These are phyloP conservation scores for Eremothecium cymbalariae DNA, from an alignment of 1,139 yeast genomes.

Conservation along the genomic window DNA sequence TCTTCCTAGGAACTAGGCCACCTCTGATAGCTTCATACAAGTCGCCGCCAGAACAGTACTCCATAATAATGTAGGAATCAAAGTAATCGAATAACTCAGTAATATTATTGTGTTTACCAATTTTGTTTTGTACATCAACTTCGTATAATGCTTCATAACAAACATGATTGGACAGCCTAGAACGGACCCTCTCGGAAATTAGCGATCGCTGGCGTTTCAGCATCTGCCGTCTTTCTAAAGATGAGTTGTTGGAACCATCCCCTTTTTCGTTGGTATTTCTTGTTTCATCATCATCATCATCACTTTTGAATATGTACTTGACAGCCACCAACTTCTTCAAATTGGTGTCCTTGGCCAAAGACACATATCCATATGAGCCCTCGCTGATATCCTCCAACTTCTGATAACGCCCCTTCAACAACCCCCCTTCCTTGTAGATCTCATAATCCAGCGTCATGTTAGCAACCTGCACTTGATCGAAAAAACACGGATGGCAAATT, in stretches of 20 bases:
- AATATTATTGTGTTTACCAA: slow-evolving; percentile 50
- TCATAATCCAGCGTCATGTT: slow-evolving; percentile 31
- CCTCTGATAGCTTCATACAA: slow-evolving; percentile 85
- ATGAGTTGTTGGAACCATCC: slow-evolving; percentile 12
- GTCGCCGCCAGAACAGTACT: slow-evolving; percentile 88
- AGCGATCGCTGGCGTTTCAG: slow-evolving; percentile 22
- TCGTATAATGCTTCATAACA: slow-evolving; percentile 71
- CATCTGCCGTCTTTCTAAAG: slow-evolving; percentile 22
- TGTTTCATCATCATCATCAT: slow-evolving; percentile 26
- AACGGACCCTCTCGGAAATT: slow-evolving; percentile 29
- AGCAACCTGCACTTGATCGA: too few relatives aligned
- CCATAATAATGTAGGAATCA: slow-evolving; percentile 73
- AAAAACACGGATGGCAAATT: too few relatives aligned
- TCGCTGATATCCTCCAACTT: slow-evolving; percentile 75
- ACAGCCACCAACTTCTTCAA: slow-evolving; percentile 63
- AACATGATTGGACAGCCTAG: slow-evolving; percentile 33
- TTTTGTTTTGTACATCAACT: slow-evolving; percentile 59
- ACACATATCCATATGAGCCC: slow-evolving; percentile 90
- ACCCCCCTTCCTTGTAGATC: slow-evolving; percentile 52
- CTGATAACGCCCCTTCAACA: slow-evolving; percentile 55
- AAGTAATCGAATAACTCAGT: slow-evolving; percentile 66
- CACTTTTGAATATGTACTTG: slow-evolving; percentile 54
- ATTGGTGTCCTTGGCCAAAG: slow-evolving; percentile 68
- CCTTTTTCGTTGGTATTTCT: slow-evolving; percentile 20
- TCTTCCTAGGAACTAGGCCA: slow-evolving; percentile 71